Conservation (phyloP, 148 eudicot species). For the Pharnaceum exiguum region DNA sequence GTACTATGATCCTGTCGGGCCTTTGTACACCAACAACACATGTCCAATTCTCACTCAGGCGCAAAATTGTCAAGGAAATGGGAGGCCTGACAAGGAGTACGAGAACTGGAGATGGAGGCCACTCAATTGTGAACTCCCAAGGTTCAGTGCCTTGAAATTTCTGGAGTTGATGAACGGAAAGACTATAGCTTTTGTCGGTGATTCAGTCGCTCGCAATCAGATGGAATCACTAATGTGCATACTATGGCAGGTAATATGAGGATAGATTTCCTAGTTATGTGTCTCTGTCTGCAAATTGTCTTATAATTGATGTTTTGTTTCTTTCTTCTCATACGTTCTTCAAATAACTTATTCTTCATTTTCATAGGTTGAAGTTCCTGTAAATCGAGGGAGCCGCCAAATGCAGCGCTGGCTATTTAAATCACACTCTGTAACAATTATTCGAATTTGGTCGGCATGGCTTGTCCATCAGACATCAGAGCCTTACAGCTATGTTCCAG, state of each 20-base stretch:
- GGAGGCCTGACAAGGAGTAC: slow-evolving; percentile 85
- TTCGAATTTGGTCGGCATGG: slow-evolving; percentile 95
- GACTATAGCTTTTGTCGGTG: slow-evolving; percentile 63
- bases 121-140: slow-evolving; percentile 60
- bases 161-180: slow-evolving; percentile 66
- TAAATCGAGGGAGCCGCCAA: slow-evolving; percentile 58
- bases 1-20: slow-evolving; percentile 58
- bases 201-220: slow-evolving; percentile 62
- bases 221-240: slow-evolving; percentile 51
- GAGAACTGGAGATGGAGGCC: slow-evolving; percentile 91
- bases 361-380: slow-evolving; percentile 80
- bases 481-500: slow-evolving; percentile 49
- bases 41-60: slow-evolving; percentile 68
- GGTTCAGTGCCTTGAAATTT: slow-evolving; percentile 46
- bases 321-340: neutral
- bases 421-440: slow-evolving; percentile 69
- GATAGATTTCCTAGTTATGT: too few relatives aligned
- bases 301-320: too few relatives aligned
- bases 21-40: slow-evolving; percentile 65
- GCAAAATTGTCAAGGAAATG: slow-evolving; percentile 93
- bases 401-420: slow-evolving; percentile 80
- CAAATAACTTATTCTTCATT: neutral
- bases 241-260: slow-evolving; percentile 85
- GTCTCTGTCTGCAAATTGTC: neutral
- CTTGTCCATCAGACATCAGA: slow-evolving; percentile 62